Evolutionary conservation across 257 asterid genomes (phyloP).

Genomic region (Dorcoceras hygrometricum): DNA sequence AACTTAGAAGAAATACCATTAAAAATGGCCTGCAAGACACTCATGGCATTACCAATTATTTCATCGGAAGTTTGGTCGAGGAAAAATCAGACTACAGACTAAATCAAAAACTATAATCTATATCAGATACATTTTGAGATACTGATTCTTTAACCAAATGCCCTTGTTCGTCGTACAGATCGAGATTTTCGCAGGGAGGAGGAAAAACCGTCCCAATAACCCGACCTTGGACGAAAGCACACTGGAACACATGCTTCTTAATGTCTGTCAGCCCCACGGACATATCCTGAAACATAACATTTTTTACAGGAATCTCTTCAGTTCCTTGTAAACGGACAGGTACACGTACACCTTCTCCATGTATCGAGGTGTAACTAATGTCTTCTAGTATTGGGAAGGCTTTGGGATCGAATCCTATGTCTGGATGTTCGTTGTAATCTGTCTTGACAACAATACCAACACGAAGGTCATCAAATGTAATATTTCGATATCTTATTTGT

Average conservation of each 20-base stretch:
- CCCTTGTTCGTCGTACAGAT: constrained; percentile 17
- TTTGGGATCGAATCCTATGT: constrained; percentile 60
- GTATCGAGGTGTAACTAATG: constrained; percentile 66
- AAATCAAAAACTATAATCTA: constrained; percentile 13
- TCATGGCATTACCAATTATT: not conserved
- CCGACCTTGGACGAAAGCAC: constrained; percentile 37
- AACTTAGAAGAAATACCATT: too few species aligned
- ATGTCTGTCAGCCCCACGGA: constrained; percentile 69
- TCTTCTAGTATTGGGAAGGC: constrained; percentile 70
- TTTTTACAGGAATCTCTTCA: constrained; percentile 58
- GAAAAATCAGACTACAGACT: not conserved
- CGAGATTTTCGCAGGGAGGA: constrained; percentile 21
- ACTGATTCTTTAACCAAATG: constrained; percentile 3
- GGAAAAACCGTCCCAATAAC: constrained; percentile 20
- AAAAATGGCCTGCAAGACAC: not conserved
- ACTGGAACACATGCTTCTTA: constrained; percentile 85
- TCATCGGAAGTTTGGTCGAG: too few species aligned
- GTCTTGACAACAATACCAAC: constrained; percentile 93
- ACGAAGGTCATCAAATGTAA: constrained; percentile 71
- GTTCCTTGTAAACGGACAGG: constrained; percentile 93
- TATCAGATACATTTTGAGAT: constrained; percentile 18
- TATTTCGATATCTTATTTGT: constrained; percentile 55
- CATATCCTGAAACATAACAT: constrained; percentile 68
- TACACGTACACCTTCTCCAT: constrained; percentile 84
- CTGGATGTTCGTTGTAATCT: constrained; percentile 96